These are phyloP conservation scores for Halophytophthora batemanensis DNA, from an alignment of 352 stramenopile species.

Conservation along the genomic window DNA sequence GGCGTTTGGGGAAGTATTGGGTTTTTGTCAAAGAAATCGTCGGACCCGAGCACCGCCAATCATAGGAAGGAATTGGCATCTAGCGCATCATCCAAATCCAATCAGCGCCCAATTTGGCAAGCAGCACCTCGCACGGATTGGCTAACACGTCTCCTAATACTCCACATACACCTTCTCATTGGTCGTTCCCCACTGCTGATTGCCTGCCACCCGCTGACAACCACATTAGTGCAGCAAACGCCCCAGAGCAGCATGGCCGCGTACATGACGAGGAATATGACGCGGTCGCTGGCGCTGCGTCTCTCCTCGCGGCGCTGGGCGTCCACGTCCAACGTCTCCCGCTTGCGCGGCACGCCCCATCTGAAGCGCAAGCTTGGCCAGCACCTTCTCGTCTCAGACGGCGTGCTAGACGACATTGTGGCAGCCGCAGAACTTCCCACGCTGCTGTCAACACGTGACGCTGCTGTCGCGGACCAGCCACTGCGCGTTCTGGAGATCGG, in stretches of 20 bases:
- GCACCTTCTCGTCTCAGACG: slow-evolving; percentile 70
- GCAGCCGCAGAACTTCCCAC: slow-evolving; percentile 43
- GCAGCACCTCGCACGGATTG: no score
- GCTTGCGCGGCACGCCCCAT: slow-evolving; percentile 53
- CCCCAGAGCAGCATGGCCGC: background rate
- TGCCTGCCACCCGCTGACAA: background rate
- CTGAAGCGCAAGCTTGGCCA: slow-evolving; percentile 84
- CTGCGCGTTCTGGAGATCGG: slow-evolving; percentile 83
- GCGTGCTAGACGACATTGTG: slow-evolving; percentile 63
- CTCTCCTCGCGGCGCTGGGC: slow-evolving; percentile 8
- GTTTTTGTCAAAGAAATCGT: no score
- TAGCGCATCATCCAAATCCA: no score
- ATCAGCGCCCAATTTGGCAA: no score
- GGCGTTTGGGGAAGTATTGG: no score
- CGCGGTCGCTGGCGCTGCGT: slow-evolving; percentile 4
- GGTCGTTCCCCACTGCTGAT: background rate
- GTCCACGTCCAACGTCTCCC: slow-evolving; percentile 40
- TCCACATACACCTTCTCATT: no score
- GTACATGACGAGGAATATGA: background rate
- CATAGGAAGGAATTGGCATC: no score
- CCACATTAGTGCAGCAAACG: background rate
- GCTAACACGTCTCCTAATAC: no score
- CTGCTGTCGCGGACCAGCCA: no score
- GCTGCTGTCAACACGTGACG: background rate
- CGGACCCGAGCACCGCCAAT: no score